phyloP scores from a whole-genome alignment of 2,329 filamentous ascomycete species.

The Aspergillus brasiliensis region DNA sequence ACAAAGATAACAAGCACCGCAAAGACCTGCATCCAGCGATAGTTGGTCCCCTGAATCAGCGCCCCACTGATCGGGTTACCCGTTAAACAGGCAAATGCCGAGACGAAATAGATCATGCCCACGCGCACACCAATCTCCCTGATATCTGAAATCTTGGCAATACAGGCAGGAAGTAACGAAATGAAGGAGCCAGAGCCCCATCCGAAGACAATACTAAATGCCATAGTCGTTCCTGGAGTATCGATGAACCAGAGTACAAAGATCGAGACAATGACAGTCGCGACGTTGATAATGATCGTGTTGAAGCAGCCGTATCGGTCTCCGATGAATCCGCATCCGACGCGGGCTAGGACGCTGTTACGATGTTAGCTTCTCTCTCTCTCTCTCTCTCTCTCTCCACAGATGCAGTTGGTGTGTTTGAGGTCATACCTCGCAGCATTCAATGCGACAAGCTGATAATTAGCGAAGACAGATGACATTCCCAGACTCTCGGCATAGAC shows the following conservation, averaged over 20 bases:
- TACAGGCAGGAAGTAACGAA: too few species aligned
- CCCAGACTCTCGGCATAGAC: neutral
- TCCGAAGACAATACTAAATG: neutral
- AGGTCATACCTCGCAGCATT: neutral
- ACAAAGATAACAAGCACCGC: neutral
- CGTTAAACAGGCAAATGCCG: conserved; percentile 63
- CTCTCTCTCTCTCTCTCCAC: rapidly evolving
- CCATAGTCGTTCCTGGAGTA: too few species aligned
- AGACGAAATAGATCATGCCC: conserved; percentile 41
- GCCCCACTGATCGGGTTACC: conserved; percentile 68
- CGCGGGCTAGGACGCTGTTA: neutral
- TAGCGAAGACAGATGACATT: neutral
- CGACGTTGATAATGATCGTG: neutral
- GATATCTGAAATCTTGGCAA: neutral
- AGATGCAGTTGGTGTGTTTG: neutral
- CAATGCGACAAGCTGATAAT: neutral
- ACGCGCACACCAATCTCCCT: conserved; percentile 15
- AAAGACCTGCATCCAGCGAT: neutral
- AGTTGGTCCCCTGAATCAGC: neutral
- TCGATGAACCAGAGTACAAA: too few species aligned
- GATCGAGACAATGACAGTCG: too few species aligned
- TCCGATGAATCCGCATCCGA: neutral
- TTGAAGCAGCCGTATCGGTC: neutral
- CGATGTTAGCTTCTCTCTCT: neutral
- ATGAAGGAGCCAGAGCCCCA: too few species aligned